These are phyloP conservation scores for Tolypocladium album DNA, from an alignment of 2,329 filamentous ascomycete species.

Conservation along the genomic window DNA sequence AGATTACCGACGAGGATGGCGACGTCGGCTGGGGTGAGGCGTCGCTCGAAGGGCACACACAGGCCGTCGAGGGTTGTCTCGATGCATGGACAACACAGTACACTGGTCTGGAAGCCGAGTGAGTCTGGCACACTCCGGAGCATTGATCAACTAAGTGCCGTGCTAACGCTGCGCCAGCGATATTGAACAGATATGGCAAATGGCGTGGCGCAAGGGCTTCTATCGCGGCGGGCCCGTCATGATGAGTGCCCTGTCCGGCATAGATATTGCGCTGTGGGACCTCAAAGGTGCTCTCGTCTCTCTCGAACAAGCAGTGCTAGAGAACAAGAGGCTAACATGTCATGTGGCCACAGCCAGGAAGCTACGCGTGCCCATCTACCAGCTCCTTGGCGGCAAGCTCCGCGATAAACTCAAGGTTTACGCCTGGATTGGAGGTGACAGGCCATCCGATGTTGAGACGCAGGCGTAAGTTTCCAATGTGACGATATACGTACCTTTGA, in stretches of 20 bases:
- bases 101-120: background rate
- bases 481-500: no score
- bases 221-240: conserved; percentile 72
- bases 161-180: conserved; percentile 51
- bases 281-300: conserved; percentile 42
- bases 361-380: conserved; percentile 56
- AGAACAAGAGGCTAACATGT: background rate
- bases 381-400: conserved; percentile 65
- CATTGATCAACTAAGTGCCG: background rate
- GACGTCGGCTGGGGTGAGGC: conserved; percentile 36
- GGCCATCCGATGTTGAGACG: conserved; percentile 53
- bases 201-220: conserved; percentile 59
- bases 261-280: conserved; percentile 75
- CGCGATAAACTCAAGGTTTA: conserved; percentile 37
- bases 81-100: conserved; percentile 11
- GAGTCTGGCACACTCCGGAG: background rate
- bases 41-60: conserved; percentile 60
- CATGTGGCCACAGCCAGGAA: conserved; percentile 25
- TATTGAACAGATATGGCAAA: conserved; percentile 75
- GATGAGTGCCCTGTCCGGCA: conserved; percentile 67
- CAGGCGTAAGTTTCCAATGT: conserved; percentile 38
- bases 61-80: conserved; percentile 63
- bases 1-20: conserved; percentile 57
- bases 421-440: background rate
- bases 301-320: background rate